phyloP scores from a whole-genome alignment of 768 basidiomycete genomes.

The Rhodotorula toruloides region DNA sequence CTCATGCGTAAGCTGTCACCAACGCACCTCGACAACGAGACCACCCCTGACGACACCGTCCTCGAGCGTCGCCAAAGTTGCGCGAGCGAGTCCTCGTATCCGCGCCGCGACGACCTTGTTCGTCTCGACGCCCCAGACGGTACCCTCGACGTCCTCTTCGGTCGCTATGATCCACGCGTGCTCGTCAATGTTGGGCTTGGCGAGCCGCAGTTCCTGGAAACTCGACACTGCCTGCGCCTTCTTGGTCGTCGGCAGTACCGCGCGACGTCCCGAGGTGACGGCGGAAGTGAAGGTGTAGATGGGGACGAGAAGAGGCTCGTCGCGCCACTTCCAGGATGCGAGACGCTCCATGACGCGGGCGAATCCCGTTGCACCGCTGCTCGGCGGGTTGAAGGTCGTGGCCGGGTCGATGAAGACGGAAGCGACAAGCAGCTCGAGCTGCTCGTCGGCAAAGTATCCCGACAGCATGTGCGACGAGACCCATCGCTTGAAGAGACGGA shows the following conservation, averaged over 20 bases:
- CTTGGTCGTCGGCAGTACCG: slow-evolving; percentile 45
- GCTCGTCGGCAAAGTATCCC: slow-evolving; percentile 67
- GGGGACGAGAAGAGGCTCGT: slow-evolving; percentile 64
- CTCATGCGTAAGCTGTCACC: too few species aligned
- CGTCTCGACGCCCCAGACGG: slow-evolving; percentile 67
- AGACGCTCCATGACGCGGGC: slow-evolving; percentile 66
- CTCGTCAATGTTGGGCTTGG: slow-evolving; percentile 48
- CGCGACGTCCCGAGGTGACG: slow-evolving; percentile 38
- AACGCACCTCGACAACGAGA: slow-evolving; percentile 59
- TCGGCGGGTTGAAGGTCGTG: slow-evolving; percentile 55
- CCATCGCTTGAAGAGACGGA: slow-evolving; percentile 88
- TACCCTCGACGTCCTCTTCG: slow-evolving; percentile 66
- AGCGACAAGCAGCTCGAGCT: slow-evolving; percentile 78
- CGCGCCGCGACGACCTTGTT: slow-evolving; percentile 68
- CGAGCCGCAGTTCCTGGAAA: slow-evolving; percentile 45
- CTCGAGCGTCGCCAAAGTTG: slow-evolving; percentile 62
- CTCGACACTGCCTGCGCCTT: slow-evolving; percentile 43
- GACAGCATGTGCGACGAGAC: slow-evolving; percentile 76
- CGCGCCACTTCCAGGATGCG: slow-evolving; percentile 62
- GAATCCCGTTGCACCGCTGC: slow-evolving; percentile 62
- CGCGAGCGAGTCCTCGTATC: slow-evolving; percentile 65
- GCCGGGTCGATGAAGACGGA: slow-evolving; percentile 60
- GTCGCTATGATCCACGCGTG: slow-evolving; percentile 72
- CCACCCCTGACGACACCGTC: slow-evolving; percentile 53
- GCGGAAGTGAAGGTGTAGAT: slow-evolving; percentile 54